A percentile compares a stretch with the other conserved stretches of the same genome.
Conservation (phyloP, 345 rosid species). For the Schrenkiella parvula region DNA sequence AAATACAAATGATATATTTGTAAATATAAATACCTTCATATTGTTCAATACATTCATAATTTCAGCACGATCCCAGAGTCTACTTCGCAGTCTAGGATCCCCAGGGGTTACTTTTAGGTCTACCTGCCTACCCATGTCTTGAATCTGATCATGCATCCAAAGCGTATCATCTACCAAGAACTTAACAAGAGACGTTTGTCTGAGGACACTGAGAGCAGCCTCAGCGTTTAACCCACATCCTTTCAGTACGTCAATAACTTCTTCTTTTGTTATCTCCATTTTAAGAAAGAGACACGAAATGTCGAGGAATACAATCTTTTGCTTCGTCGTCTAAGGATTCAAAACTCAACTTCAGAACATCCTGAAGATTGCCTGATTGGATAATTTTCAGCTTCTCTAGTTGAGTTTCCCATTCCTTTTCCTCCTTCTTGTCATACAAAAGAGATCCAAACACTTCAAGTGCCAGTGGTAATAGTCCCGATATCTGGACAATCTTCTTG, state of each 20-base stretch:
- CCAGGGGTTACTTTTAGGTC: slow-evolving; percentile 9
- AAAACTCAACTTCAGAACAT: slow-evolving; percentile 49
- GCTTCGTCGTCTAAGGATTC: slow-evolving; percentile 44
- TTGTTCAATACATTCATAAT: slow-evolving; percentile 38
- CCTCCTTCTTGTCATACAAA: slow-evolving; percentile 43
- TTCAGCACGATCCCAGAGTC: slow-evolving; percentile 64
- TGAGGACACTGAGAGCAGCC: slow-evolving; percentile 43
- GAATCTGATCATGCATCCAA: slow-evolving; percentile 78
- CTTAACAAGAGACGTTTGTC: slow-evolving; percentile 54
- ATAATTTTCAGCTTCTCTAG: slow-evolving; percentile 35
- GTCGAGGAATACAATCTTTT: slow-evolving; percentile 57
- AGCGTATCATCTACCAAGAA: slow-evolving; percentile 22
- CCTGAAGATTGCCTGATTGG: slow-evolving; percentile 39
- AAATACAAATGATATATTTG: background rate
- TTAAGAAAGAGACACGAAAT: slow-evolving; percentile 57
- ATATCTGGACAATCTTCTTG: slow-evolving; percentile 38
- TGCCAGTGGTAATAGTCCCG: slow-evolving; percentile 61
- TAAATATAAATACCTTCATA: slow-evolving; percentile 36
- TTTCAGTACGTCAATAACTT: slow-evolving; percentile 43
- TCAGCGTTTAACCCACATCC: slow-evolving; percentile 58
- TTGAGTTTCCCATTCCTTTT: slow-evolving; percentile 50
- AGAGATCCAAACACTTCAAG: slow-evolving; percentile 71
- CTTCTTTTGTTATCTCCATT: slow-evolving; percentile 43
- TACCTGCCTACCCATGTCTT: slow-evolving; percentile 75
- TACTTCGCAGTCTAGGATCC: slow-evolving; percentile 46